Evolutionary conservation across 2,329 filamentous ascomycete species (phyloP), one percentile per base, ranked within the genome.

Genomic region (Rutstroemia sp.): DNA sequence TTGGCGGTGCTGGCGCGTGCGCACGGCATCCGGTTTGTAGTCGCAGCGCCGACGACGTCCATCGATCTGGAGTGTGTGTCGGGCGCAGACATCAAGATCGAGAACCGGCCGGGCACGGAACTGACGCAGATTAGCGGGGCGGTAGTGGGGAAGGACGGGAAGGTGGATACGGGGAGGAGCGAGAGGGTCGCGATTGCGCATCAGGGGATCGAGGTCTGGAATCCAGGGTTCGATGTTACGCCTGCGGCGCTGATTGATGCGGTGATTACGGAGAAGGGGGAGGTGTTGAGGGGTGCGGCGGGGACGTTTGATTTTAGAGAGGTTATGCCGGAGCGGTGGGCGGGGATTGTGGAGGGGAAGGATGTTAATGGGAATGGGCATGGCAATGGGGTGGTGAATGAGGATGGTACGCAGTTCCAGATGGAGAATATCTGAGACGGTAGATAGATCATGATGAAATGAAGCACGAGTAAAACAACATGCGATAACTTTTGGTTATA

Each of bases 181-280:
- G 86, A 86, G 56, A 83, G 86, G 12, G 82, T 97, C 34, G 90
- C 88, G 44, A 92, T 90, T 52, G 92, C 92, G 0, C 80, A 86
- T 61, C 76, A 80, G 67, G 83, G 83, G 2, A 91, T 97, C 60
- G 77, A 81, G 42, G 91, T 97, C 8, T 99, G 94, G 92, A 99
- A 99, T 70, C 94, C 94, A 34, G 88, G 91, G 0, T 99, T 99
- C 69, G 94, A 99, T 68, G 89, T 99, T 37, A 99, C 94, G 9
- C 92, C 94, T 0, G 83, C 88, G 39, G 82, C 83, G 61, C 75
- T 96, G 53, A 96, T 99, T 62, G 94, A 99, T 71, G 91, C 88
- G 2, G 87, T 99, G 57, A 89, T 97, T 61, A 99, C 94, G 0
- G 94, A 99, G 74, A 84, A 87, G 65, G 92, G 92, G 0, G 88